Percentiles rank a stretch among this genome's conserved stretches.
phyloP scores from a whole-genome alignment of 169 alveolate genomes.

The Cyclospora cayetanensis region DNA sequence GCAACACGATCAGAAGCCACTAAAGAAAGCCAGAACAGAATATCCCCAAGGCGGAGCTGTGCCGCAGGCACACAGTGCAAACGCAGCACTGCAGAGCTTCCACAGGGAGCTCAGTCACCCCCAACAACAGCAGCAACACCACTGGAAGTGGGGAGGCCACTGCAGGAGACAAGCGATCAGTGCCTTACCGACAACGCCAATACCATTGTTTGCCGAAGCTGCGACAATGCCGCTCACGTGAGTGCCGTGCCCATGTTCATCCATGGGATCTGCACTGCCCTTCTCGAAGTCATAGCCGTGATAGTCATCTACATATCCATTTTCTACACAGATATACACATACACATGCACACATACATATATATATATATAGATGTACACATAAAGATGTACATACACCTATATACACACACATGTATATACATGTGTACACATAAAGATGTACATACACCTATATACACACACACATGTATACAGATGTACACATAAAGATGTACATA shows the following conservation, averaged over 20 bases:
- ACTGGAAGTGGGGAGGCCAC: not conserved
- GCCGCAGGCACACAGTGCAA: not conserved
- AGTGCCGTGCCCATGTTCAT: conserved; percentile 83
- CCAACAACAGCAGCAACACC: conserved; percentile 51
- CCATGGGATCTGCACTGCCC: conserved; percentile 76
- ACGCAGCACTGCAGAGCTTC: too few relatives aligned
- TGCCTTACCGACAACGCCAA: conserved; percentile 79
- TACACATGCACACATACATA: too few relatives aligned
- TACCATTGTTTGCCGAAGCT: conserved; percentile 80
- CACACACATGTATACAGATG: too few relatives aligned
- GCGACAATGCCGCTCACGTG: conserved; percentile 84
- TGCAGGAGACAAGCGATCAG: not conserved
- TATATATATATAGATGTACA: too few relatives aligned
- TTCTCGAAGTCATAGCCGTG: conserved; percentile 80
- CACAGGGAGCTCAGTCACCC: conserved; percentile 40
- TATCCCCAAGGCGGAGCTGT: not conserved
- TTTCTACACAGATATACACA: conserved; percentile 55
- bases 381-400: too few relatives aligned
- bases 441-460: too few relatives aligned
- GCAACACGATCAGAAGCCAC: not conserved
- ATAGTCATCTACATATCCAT: conserved; percentile 80
- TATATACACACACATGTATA: too few relatives aligned
- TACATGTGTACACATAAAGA: too few relatives aligned
- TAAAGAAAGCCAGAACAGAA: not conserved
- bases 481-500: too few relatives aligned